phyloP scores from a whole-genome alignment of 306 rosid genomes.

The Herpetospermum pedunculosum region DNA sequence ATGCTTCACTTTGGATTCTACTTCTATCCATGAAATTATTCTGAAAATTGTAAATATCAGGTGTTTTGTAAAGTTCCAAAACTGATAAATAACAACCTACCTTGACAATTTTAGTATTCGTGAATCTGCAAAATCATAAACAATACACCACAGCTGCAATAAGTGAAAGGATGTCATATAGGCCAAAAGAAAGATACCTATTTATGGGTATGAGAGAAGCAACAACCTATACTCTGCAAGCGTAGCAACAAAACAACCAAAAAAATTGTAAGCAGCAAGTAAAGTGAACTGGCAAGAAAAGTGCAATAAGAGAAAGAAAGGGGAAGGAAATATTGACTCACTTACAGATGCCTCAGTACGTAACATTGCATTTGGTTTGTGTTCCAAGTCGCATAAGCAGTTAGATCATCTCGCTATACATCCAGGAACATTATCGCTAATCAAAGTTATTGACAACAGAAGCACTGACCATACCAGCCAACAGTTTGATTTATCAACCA shows the following conservation, averaged over 20 bases:
- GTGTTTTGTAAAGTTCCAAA: neutral
- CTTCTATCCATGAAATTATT: neutral
- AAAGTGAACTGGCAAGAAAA: neutral
- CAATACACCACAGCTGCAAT: neutral
- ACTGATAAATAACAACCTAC: neutral
- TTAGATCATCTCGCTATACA: neutral
- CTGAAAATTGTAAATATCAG: neutral
- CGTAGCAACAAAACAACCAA: neutral
- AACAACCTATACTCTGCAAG: neutral
- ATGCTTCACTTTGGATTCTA: neutral
- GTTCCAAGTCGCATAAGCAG: neutral
- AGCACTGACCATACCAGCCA: neutral
- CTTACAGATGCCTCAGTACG: neutral
- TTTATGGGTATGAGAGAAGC: neutral
- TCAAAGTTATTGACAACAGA: neutral
- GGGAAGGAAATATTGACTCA: neutral
- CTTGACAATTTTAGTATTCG: neutral
- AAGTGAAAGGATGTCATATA: neutral
- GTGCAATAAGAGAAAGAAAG: neutral
- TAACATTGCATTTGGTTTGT: neutral
- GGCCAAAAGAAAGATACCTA: slow-evolving; percentile 8
- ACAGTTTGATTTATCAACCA: neutral
- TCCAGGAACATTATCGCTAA: neutral
- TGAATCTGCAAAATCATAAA: neutral
- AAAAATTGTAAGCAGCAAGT: neutral